phyloP scores from a whole-genome alignment of 2,329 filamentous ascomycete genomes.

The Iodosphaeria phyllophila region DNA sequence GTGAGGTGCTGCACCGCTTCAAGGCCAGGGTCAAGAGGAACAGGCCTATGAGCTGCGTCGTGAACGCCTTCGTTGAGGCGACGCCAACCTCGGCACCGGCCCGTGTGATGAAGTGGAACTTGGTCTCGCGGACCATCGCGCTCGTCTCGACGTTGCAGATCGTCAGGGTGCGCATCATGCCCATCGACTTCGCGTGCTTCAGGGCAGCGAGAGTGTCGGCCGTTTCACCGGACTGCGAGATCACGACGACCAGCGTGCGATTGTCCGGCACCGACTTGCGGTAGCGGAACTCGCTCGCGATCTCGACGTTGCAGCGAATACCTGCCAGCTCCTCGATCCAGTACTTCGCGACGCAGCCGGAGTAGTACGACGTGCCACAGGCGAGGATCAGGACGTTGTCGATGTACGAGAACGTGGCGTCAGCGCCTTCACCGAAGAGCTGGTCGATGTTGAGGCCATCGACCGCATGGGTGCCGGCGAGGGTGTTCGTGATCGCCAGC shows the following conservation, averaged over 20 bases:
- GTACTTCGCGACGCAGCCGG: conserved; percentile 97
- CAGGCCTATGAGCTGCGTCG: conserved; percentile 97
- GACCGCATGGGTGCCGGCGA: conserved; percentile 70
- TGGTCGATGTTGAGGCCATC: conserved; percentile 86
- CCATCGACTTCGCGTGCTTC: too few relatives aligned
- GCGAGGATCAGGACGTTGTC: conserved; percentile 99
- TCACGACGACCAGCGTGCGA: conserved; percentile 95
- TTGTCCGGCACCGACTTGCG: conserved; percentile 92
- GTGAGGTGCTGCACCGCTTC: too few relatives aligned
- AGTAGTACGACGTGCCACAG: conserved; percentile 95
- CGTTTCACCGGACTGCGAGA: conserved; percentile 97
- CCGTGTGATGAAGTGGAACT: conserved; percentile 99
- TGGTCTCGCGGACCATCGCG: conserved; percentile 92
- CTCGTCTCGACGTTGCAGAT: conserved; percentile 97
- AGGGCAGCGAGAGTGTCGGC: conserved; percentile 95
- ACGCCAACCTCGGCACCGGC: conserved; percentile 97
- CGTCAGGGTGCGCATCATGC: conserved; percentile 87
- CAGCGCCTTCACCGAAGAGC: conserved; percentile 85
- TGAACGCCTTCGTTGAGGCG: conserved; percentile 97
- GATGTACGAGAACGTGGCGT: too few relatives aligned
- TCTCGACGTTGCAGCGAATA: conserved; percentile 89
- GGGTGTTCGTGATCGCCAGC: conserved; percentile 97
- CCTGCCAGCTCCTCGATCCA: conserved; percentile 93
- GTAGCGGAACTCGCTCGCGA: conserved; percentile 96
- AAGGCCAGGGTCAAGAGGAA: conserved; percentile 97